These are phyloP conservation scores for Ramaria rubella DNA, from an alignment of 768 basidiomycete species.

Conservation along the genomic window DNA sequence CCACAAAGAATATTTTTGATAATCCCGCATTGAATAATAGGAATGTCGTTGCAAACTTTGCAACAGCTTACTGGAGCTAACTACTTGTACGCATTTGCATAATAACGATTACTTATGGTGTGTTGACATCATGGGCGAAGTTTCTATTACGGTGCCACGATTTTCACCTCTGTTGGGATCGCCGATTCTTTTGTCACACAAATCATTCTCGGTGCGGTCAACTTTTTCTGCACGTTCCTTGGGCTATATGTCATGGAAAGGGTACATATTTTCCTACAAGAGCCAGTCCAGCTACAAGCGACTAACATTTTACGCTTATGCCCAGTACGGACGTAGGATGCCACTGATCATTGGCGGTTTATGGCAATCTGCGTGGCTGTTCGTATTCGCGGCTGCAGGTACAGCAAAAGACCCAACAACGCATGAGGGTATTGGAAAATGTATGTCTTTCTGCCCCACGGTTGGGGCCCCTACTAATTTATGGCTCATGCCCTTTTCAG, in stretches of 20 bases:
- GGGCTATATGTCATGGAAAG: conserved; percentile 70
- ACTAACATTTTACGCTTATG: not conserved
- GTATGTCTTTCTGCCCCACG: conserved; percentile 26
- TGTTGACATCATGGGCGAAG: not conserved
- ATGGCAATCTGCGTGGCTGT: conserved; percentile 66
- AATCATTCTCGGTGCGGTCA: conserved; percentile 69
- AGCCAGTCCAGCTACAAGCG: not conserved
- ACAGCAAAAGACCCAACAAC: conserved; percentile 49
- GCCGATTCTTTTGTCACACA: conserved; percentile 62
- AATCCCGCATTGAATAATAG: conserved; percentile 14
- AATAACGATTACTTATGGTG: conserved; percentile 4
- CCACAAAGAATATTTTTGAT: not conserved
- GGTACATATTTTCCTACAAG: conserved; percentile 26
- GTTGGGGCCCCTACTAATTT: not conserved
- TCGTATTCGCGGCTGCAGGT: conserved; percentile 67
- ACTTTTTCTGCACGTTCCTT: conserved; percentile 65
- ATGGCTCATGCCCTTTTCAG: conserved; percentile 20
- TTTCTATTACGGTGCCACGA: conserved; percentile 58
- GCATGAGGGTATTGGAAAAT: conserved; percentile 45
- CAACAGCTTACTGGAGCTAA: conserved; percentile 71
- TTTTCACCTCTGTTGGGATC: conserved; percentile 64
- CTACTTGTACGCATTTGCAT: conserved; percentile 35
- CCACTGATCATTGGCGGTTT: conserved; percentile 64
- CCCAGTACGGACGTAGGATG: conserved; percentile 54
- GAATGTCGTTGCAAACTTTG: conserved; percentile 60